These are phyloP conservation scores for Stenogyne calaminthoides DNA, from an alignment of 305 asterid species.

Conservation along the genomic window DNA sequence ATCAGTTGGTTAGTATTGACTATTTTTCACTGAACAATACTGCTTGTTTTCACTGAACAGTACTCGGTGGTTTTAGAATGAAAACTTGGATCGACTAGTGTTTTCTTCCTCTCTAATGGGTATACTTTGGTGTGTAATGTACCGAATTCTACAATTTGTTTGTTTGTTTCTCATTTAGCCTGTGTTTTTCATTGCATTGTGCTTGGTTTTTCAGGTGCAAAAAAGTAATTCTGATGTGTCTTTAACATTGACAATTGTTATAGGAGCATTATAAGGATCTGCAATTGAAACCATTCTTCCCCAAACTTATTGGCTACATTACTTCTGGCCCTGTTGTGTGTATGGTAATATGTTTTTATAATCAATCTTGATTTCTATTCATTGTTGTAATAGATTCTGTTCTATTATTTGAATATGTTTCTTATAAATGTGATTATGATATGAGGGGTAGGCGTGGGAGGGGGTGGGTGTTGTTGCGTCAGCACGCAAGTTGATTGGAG, in stretches of 20 bases:
- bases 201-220: background rate
- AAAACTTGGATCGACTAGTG: too few species aligned
- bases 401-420: slow-evolving; percentile 5
- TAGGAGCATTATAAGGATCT: slow-evolving; percentile 92
- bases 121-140: background rate
- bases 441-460: slow-evolving; percentile 64
- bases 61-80: too few species aligned
- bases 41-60: too few species aligned
- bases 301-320: slow-evolving; percentile 77
- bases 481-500: slow-evolving; percentile 92
- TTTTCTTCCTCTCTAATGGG: too few species aligned
- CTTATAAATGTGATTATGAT: background rate
- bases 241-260: slow-evolving; percentile 15
- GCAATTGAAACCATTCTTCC: slow-evolving; percentile 78
- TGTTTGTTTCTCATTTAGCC: too few species aligned
- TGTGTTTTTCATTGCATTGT: background rate
- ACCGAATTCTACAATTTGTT: background rate
- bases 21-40: too few species aligned
- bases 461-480: slow-evolving; percentile 92
- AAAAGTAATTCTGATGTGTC: slow-evolving; percentile 5
- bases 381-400: background rate
- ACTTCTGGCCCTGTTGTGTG: slow-evolving; percentile 93
- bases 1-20: too few species aligned
- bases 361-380: background rate
- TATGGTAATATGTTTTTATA: slow-evolving; percentile 55